Percentiles rank a stretch among this genome's conserved stretches.
Evolutionary conservation across 2,329 filamentous ascomycete genomes (phyloP).

Genomic region (Ceratocystis ficicola): DNA sequence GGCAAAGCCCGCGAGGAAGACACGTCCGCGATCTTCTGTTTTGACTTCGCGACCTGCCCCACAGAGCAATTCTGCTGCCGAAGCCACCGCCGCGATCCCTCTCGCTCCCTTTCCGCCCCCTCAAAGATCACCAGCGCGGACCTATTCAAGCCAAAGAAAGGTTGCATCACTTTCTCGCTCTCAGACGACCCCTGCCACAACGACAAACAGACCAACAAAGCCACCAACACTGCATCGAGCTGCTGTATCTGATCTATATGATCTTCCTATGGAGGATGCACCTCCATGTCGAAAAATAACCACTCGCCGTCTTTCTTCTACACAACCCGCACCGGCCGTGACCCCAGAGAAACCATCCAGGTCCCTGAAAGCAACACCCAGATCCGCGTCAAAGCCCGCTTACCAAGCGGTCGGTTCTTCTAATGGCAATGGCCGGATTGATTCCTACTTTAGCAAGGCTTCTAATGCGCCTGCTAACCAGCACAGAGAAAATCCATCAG

Average conservation of each 20-base stretch:
- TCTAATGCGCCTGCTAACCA: not conserved
- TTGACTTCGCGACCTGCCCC: conserved; percentile 5
- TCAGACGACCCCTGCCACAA: not conserved
- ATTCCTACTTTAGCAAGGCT: conserved; percentile 19
- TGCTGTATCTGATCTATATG: conserved; percentile 18
- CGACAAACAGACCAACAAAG: not conserved
- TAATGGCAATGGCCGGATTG: conserved; percentile 16
- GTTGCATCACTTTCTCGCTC: conserved; percentile 15
- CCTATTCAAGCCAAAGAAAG: not conserved
- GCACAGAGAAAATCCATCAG: not conserved
- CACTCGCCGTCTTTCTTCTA: not conserved
- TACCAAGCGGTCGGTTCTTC: not conserved
- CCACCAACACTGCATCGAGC: conserved; percentile 13
- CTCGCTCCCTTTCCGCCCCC: not conserved
- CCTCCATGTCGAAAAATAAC: conserved; percentile 11
- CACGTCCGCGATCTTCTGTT: conserved; percentile 16
- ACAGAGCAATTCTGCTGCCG: not conserved
- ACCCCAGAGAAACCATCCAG: not conserved
- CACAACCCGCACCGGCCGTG: not conserved
- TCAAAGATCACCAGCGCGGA: not conserved
- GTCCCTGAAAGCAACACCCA: not conserved
- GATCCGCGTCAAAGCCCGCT: not conserved
- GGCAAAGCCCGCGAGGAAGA: conserved; percentile 16
- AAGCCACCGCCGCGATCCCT: not conserved
- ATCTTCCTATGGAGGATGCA: conserved; percentile 22